phyloP scores from a whole-genome alignment of 2,329 filamentous ascomycete species.

The Botrytis squamosa region DNA sequence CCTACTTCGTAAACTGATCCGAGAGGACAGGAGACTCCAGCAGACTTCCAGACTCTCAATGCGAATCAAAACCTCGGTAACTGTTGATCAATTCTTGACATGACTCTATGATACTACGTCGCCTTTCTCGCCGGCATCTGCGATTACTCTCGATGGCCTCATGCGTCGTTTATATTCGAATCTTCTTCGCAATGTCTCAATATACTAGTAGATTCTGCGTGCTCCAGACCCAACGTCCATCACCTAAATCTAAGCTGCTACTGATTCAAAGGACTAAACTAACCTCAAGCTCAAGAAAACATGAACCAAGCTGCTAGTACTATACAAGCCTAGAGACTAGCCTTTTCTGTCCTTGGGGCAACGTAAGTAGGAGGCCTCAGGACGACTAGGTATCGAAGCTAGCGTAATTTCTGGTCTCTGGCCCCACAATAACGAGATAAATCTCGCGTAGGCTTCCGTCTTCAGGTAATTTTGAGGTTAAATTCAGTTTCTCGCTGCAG shows the following conservation, averaged over 20 bases:
- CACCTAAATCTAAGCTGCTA: neutral
- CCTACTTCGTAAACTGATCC: neutral
- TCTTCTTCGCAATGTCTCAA: neutral
- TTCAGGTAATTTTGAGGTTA: neutral
- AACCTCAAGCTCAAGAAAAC: fast-evolving
- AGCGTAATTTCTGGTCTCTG: neutral
- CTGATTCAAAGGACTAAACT: neutral
- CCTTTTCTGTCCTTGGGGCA: neutral
- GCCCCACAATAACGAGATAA: neutral
- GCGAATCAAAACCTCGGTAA: neutral
- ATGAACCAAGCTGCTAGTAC: neutral
- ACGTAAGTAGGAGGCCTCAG: neutral
- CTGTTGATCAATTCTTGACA: neutral
- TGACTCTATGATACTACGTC: neutral
- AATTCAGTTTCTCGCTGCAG: neutral
- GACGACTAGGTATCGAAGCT: neutral
- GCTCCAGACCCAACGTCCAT: neutral
- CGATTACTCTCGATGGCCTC: neutral
- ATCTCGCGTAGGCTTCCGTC: neutral
- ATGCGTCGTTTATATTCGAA: neutral
- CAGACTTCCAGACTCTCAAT: neutral
- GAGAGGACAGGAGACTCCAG: neutral
- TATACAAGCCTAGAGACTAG: neutral
- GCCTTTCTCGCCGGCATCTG: neutral
- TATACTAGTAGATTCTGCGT: neutral